Base-by-base conservation (phyloP, 2,329 filamentous ascomycete species). In the Capronia americana region DNA sequence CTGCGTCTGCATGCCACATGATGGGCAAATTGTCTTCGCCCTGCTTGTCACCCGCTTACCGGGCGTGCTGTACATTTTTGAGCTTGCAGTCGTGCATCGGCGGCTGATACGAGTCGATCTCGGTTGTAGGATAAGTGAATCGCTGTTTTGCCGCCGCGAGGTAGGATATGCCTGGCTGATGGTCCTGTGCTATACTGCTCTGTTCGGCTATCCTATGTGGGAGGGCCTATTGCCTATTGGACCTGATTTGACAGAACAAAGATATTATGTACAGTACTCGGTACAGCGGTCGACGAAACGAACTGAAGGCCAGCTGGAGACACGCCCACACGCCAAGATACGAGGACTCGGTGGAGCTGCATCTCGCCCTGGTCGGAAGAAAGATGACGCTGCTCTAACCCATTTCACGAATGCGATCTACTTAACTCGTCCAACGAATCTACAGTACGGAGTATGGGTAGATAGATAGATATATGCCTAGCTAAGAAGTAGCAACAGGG, bases 61-160 rank as follows among this genome's bases (percentile, higher is more conserved):
- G 20, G 51, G 51, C 24, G 50, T 51, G n/a, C 17, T 24, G 50
- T 55, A 55, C 63, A 59, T 54, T 3, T n/a, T 50, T 26, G 24
- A 28, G 38, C 38, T n/a, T n/a, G 5, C 17, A 20, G 38, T n/a
- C 38, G 14, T n/a, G 38, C 38, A 44, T 44, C 38, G 20, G 38
- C 17, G 38, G 38, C 38, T 17, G 14, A 5, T 44, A 8, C 17
- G 17, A n/a, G 38, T n/a, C 38, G 20, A 44, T n/a, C 17, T 44
- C 38, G 17, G 38, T 17, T 2, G n/a, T 8, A n/a, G n/a, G n/a
- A n/a, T n/a, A 20, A 6, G 38, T n/a, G 38, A n/a, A 44, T 20
- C 38, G 38, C 4, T 44, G 17, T 44, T 44, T n/a, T 44, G 38
- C 38, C 5, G 38, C 1, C 17, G 2, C 12, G 1, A 6, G 38